Conservation (phyloP, 2,329 filamentous ascomycete species). For the Coniochaeta ligniaria region DNA sequence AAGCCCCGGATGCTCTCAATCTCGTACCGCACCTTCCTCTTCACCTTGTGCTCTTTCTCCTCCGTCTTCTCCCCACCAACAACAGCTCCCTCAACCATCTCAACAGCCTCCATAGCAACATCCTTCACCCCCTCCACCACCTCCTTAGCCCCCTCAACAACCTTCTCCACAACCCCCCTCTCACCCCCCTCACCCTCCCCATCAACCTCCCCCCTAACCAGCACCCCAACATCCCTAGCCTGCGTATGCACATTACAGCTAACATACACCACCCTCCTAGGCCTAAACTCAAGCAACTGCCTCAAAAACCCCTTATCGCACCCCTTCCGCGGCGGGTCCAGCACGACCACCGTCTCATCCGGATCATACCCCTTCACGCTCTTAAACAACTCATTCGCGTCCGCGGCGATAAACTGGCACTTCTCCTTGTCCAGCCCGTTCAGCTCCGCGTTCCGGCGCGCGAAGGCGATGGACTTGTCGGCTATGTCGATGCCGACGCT, state of each 20-base stretch:
- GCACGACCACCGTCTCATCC: constrained; percentile 83
- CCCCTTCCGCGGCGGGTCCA: constrained; percentile 94
- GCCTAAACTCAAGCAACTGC: constrained; percentile 73
- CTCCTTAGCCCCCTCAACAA: neutral
- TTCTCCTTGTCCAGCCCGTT: constrained; percentile 64
- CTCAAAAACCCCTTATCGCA: constrained; percentile 79
- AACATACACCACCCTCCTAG: constrained; percentile 81
- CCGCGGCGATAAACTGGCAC: constrained; percentile 81
- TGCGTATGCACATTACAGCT: constrained; percentile 98
- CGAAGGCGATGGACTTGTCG: constrained; percentile 67
- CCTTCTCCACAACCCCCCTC: constrained; percentile 11
- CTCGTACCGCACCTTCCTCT: constrained; percentile 53
- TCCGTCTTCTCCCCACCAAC: constrained; percentile 13
- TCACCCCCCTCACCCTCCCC: constrained; percentile 16
- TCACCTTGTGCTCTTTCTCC: constrained; percentile 19
- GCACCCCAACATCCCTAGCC: constrained; percentile 81
- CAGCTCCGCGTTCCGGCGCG: constrained; percentile 67
- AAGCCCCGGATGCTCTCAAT: constrained; percentile 90
- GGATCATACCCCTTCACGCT: constrained; percentile 60
- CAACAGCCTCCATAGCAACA: neutral
- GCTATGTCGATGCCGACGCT: constrained; percentile 90
- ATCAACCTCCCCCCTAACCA: constrained; percentile 61
- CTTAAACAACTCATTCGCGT: constrained; percentile 77
- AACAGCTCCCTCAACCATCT: neutral
- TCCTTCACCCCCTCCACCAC: neutral